A percentile compares a stretch with the other conserved stretches of the same genome.
phyloP scores from a whole-genome alignment of 2,329 filamentous ascomycete species.

The Sporothrix curviconia region DNA sequence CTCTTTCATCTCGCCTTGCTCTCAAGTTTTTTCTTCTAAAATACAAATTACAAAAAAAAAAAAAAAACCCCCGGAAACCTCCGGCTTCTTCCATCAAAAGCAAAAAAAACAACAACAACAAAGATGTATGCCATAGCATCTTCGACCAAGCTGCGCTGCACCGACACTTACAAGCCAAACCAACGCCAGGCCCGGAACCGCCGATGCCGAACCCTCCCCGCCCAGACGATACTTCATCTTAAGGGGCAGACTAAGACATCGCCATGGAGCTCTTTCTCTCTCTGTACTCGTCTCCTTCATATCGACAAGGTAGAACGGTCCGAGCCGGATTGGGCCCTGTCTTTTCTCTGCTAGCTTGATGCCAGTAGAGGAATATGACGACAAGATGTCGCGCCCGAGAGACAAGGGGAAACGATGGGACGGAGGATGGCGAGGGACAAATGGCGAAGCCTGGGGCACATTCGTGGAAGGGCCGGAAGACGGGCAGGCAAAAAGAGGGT shows the following conservation, averaged over 20 bases:
- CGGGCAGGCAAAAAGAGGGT: too few species aligned
- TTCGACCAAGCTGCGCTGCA: neutral
- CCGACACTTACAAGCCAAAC: neutral
- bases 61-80: too few species aligned
- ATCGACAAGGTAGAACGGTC: neutral
- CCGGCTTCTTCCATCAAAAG: too few species aligned
- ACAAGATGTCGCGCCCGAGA: too few species aligned
- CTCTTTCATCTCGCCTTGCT: too few species aligned
- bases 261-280: neutral
- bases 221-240: slow-evolving; percentile 5
- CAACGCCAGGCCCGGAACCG: slow-evolving; percentile 15
- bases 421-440: neutral
- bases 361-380: too few species aligned
- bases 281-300: neutral
- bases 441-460: too few species aligned
- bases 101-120: too few species aligned
- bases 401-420: neutral
- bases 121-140: neutral
- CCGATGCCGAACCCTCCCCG: slow-evolving; percentile 16
- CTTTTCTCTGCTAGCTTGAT: too few species aligned
- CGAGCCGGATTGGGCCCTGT: too few species aligned
- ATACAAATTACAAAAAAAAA: too few species aligned
- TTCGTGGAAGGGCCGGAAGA: neutral
- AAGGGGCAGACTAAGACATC: neutral
- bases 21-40: too few species aligned